These are phyloP conservation scores for Caloboletus firmus DNA, from an alignment of 1,284 basidiomycete genomes.

Conservation along the genomic window DNA sequence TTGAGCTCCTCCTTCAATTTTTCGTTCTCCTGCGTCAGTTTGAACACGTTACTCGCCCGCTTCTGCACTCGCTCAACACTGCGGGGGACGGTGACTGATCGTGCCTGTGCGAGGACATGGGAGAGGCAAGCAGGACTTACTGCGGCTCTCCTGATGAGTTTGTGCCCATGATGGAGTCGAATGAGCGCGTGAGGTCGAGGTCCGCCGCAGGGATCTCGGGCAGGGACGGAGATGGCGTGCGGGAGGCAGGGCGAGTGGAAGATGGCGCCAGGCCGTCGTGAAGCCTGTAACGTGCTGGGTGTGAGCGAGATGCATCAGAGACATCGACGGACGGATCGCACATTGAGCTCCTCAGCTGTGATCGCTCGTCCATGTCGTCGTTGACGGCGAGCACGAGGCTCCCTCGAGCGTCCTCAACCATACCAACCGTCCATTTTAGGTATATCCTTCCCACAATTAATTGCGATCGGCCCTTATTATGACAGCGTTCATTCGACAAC, in stretches of 20 bases:
- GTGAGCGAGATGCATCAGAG: constrained; percentile 20
- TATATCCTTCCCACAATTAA: constrained; percentile 30
- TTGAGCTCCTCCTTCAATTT: constrained; percentile 70
- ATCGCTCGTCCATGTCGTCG: constrained; percentile 31
- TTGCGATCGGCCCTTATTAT: constrained; percentile 35
- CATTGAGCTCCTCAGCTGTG: constrained; percentile 22
- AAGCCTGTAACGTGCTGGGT: constrained; percentile 16
- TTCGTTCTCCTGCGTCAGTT: constrained; percentile 73
- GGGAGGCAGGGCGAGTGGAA: constrained; percentile 16
- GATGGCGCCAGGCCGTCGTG: constrained; percentile 22
- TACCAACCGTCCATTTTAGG: background rate
- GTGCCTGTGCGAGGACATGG: constrained; percentile 17
- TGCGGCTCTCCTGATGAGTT: constrained; percentile 22
- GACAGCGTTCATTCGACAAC: constrained; percentile 26
- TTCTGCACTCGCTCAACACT: constrained; percentile 68
- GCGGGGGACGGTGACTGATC: constrained; percentile 27
- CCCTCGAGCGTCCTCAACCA: background rate
- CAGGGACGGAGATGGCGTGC: constrained; percentile 40
- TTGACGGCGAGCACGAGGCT: constrained; percentile 31
- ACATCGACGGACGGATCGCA: constrained; percentile 18
- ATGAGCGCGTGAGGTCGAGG: constrained; percentile 49
- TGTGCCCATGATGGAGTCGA: constrained; percentile 48
- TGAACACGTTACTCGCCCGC: constrained; percentile 72
- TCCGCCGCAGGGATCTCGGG: constrained; percentile 55
- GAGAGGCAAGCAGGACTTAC: constrained; percentile 34